Percentiles rank a stretch among this genome's conserved stretches.
Conservation (phyloP, 2,329 filamentous ascomycete genomes). For the Ceratocystis variospora region DNA sequence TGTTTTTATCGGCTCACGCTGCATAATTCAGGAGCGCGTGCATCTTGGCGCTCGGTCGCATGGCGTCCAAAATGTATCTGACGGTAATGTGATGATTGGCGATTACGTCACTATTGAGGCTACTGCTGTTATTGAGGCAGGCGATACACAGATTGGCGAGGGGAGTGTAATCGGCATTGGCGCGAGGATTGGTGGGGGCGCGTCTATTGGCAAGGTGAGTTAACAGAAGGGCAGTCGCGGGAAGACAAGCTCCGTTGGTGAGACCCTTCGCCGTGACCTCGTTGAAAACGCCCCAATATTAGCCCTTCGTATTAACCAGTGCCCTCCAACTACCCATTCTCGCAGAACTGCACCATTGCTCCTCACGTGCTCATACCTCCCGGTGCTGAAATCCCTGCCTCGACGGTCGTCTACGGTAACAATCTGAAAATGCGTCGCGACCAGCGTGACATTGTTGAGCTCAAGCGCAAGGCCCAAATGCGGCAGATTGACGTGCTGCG, state of each 20-base stretch:
- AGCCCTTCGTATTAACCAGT: background rate
- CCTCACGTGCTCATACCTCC: slow-evolving; percentile 46
- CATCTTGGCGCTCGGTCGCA: slow-evolving; percentile 36
- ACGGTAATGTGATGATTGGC: slow-evolving; percentile 41
- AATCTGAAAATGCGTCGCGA: slow-evolving; percentile 42
- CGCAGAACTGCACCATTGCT: slow-evolving; percentile 56
- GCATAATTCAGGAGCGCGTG: slow-evolving; percentile 62
- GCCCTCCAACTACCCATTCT: background rate
- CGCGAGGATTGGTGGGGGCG: slow-evolving; percentile 44
- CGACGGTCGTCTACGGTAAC: slow-evolving; percentile 55
- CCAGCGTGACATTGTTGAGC: slow-evolving; percentile 45
- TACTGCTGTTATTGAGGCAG: slow-evolving; percentile 46
- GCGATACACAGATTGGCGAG: slow-evolving; percentile 47
- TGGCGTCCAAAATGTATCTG: slow-evolving; percentile 20
- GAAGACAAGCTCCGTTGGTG: background rate
- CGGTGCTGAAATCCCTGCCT: slow-evolving; percentile 47
- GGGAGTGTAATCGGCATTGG: slow-evolving; percentile 48
- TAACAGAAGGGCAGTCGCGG: background rate
- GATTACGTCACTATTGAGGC: slow-evolving; percentile 51
- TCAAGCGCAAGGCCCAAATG: slow-evolving; percentile 49
- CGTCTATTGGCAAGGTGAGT: slow-evolving; percentile 47
- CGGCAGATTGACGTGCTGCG: slow-evolving; percentile 55
- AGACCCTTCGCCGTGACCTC: too few relatives aligned
- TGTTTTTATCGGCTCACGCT: slow-evolving; percentile 66
- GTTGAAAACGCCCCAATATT: background rate